Conservation (phyloP, 2,329 filamentous ascomycete genomes). For the Diaporthe vexans region DNA sequence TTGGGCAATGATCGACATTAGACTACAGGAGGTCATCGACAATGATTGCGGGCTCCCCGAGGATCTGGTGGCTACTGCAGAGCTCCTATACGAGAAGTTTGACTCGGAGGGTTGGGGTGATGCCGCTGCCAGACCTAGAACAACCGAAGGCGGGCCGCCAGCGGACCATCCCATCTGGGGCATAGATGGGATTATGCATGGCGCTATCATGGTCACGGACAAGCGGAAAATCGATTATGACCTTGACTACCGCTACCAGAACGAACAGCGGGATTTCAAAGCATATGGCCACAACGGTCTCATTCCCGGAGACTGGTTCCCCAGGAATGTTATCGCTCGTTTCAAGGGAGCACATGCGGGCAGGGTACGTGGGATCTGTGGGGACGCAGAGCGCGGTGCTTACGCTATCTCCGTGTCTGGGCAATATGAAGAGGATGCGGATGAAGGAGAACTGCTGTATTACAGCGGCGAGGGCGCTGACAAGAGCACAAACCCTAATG, state of each 20-base stretch:
- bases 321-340: conserved; percentile 62
- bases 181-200: conserved; percentile 49
- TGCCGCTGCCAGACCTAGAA: background rate
- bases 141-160: conserved; percentile 40
- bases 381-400: conserved; percentile 59
- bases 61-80: conserved; percentile 12
- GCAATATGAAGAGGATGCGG: conserved; percentile 47
- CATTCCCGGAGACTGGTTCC: conserved; percentile 64
- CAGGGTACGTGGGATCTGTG: conserved; percentile 64
- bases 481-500: conserved; percentile 27
- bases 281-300: conserved; percentile 53
- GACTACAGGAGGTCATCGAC: background rate
- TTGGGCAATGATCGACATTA: background rate
- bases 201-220: conserved; percentile 41
- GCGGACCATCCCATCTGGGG: conserved; percentile 50
- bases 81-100: conserved; percentile 25
- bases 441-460: conserved; percentile 46
- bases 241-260: conserved; percentile 41
- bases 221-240: background rate
- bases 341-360: conserved; percentile 68
- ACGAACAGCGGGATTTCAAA: conserved; percentile 38
- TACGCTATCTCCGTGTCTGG: conserved; percentile 67
- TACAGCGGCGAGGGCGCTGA: conserved; percentile 47
- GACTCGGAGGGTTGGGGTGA: conserved; percentile 25
- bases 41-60: background rate